A percentile compares a stretch with the other conserved stretches of the same genome.
Conservation (phyloP, 345 rosid species). For the Populus alba region DNA sequence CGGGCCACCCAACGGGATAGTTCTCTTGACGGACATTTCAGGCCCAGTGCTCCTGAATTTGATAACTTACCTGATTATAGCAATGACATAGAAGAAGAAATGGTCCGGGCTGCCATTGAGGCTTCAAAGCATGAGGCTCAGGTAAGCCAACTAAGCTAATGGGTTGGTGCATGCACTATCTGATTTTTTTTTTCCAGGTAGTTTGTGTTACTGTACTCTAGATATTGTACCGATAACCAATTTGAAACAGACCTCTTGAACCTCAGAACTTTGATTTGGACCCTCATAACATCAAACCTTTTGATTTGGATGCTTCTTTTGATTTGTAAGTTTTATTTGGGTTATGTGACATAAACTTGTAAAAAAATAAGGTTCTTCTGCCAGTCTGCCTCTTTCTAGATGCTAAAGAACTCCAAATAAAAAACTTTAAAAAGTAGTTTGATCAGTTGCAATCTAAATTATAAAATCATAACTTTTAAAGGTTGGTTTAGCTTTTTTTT, state of each 20-base stretch:
- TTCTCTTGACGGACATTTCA: constrained; percentile 22
- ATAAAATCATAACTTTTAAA: neutral
- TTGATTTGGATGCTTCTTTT: neutral
- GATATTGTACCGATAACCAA: neutral
- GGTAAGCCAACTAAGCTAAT: constrained; percentile 34
- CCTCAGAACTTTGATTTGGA: neutral
- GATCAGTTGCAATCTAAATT: neutral
- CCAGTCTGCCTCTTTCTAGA: neutral
- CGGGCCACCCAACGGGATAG: constrained; percentile 19
- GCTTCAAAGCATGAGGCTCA: constrained; percentile 79
- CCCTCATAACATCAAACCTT: neutral
- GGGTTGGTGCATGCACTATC: neutral
- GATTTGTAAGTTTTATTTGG: neutral
- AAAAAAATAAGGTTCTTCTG: neutral
- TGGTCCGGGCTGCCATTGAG: constrained; percentile 97
- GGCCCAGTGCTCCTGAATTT: constrained; percentile 45
- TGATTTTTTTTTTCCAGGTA: neutral
- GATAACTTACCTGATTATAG: constrained; percentile 47
- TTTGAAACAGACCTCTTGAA: neutral
- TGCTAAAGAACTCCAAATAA: neutral
- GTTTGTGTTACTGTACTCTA: neutral
- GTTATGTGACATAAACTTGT: neutral
- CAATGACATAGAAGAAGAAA: constrained; percentile 96
- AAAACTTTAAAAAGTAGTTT: neutral
- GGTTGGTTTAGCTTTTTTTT: neutral